phyloP scores from a whole-genome alignment of 1,139 yeast genomes.

The Maudiozyma humilis region DNA sequence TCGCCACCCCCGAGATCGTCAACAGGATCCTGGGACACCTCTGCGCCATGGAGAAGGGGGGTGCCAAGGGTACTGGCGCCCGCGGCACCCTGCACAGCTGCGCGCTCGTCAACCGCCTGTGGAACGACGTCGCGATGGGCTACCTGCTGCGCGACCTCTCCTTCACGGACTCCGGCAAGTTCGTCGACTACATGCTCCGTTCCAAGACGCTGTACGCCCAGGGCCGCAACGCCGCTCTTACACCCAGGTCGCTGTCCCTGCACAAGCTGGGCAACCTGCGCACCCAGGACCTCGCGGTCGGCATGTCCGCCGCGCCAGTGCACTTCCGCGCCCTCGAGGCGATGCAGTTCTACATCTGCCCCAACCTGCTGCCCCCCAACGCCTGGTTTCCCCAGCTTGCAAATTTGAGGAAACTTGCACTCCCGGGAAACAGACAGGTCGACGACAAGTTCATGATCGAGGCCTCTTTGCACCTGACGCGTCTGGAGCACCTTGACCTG shows the following conservation, averaged over 20 bases:
- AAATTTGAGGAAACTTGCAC: constrained; percentile 47
- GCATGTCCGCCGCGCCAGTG: constrained; percentile 20
- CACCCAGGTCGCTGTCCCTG: constrained; percentile 39
- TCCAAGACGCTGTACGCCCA: constrained; percentile 2
- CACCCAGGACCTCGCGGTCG: constrained; percentile 36
- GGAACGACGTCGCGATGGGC: constrained; percentile 50
- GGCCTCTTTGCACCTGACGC: constrained; percentile 50
- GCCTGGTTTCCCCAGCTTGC: constrained; percentile 36
- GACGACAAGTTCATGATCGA: constrained; percentile 51
- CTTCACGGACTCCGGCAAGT: constrained; percentile 44
- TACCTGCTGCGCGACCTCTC: constrained; percentile 48
- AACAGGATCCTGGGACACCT: neutral
- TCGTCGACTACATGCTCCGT: constrained; percentile 37
- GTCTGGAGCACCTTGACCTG: constrained; percentile 58
- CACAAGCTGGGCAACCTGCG: constrained; percentile 41
- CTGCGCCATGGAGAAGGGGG: neutral
- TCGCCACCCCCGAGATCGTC: constrained; percentile 57
- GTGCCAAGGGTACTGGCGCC: no score
- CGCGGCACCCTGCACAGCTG: constrained; percentile 43
- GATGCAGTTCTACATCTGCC: constrained; percentile 82
- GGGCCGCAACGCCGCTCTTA: constrained; percentile 19
- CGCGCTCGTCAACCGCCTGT: constrained; percentile 56
- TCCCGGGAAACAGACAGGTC: constrained; percentile 68
- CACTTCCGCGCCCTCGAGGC: constrained; percentile 38
- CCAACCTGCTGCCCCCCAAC: constrained; percentile 52